Conservation (phyloP, 1,284 basidiomycete species). For the Melampsora larici-populina region DNA sequence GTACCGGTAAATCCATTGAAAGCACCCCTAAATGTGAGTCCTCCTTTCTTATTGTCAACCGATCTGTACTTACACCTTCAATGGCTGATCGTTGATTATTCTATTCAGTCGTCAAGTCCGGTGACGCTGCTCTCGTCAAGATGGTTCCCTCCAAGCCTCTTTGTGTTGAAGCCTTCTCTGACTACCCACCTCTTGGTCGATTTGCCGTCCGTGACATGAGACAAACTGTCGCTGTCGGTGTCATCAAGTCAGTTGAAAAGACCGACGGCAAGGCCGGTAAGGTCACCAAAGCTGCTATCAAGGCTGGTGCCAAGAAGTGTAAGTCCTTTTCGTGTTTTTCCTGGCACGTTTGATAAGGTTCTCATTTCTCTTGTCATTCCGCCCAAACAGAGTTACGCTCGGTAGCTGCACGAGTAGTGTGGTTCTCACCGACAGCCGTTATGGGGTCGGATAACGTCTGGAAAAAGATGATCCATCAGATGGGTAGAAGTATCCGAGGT, state of each 20-base stretch:
- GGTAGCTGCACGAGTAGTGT: slow-evolving; percentile 24
- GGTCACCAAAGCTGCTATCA: slow-evolving; percentile 53
- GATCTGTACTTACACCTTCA: not conserved
- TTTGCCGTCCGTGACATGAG: slow-evolving; percentile 66
- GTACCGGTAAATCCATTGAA: slow-evolving; percentile 90
- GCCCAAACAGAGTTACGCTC: slow-evolving; percentile 40
- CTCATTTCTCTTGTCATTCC: not conserved
- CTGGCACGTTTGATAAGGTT: not conserved
- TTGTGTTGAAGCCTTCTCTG: slow-evolving; percentile 58
- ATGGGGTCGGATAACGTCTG: not conserved
- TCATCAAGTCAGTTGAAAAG: slow-evolving; percentile 95
- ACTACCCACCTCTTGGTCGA: slow-evolving; percentile 97
- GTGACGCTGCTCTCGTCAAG: slow-evolving; percentile 84
- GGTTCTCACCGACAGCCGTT: not conserved
- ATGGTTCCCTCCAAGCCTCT: slow-evolving; percentile 94
- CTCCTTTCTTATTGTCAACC: slow-evolving; percentile 70
- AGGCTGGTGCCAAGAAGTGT: slow-evolving; percentile 62
- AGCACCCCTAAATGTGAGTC: slow-evolving; percentile 69
- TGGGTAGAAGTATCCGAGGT: not conserved
- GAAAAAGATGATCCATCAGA: not conserved
- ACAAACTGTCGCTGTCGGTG: slow-evolving; percentile 87
- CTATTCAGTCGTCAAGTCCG: slow-evolving; percentile 49
- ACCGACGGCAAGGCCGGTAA: slow-evolving; percentile 72
- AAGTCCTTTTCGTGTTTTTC: slow-evolving; percentile 19
- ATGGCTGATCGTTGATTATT: not conserved